These are phyloP conservation scores for Fragaria nilgerrensis DNA, from an alignment of 306 rosid species.

Conservation along the genomic window DNA sequence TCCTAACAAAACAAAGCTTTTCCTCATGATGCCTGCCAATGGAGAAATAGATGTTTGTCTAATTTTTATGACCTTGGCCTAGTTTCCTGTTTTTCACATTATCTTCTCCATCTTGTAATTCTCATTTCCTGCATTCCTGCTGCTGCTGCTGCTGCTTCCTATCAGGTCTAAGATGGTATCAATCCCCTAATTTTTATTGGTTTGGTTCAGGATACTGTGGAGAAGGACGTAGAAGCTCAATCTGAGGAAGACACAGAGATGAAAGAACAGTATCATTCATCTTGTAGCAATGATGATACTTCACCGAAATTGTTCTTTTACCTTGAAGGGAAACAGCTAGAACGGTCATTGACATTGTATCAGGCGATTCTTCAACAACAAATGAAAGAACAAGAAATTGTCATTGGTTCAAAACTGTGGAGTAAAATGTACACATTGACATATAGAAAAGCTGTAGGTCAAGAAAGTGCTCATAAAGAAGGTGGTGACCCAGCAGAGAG, in stretches of 20 bases:
- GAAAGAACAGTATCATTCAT: constrained; percentile 38
- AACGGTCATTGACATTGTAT: constrained; percentile 59
- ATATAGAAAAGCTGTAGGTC: constrained; percentile 49
- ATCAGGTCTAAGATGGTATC: constrained; percentile 4
- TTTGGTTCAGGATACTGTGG: constrained; percentile 44
- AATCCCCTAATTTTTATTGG: constrained; percentile 10
- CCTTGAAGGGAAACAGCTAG: constrained; percentile 71
- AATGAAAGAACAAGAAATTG: constrained; percentile 59
- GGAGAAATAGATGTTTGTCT: background rate
- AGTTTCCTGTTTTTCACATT: too few relatives aligned
- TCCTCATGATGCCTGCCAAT: background rate
- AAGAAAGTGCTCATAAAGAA: constrained; percentile 31
- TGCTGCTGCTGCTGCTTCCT: background rate
- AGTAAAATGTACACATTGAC: constrained; percentile 67
- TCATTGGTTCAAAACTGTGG: constrained; percentile 57
- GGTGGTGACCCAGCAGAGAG: constrained; percentile 34
- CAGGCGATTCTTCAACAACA: constrained; percentile 76
- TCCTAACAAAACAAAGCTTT: background rate
- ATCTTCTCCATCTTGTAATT: background rate
- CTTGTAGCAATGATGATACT: constrained; percentile 47
- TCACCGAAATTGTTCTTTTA: constrained; percentile 57
- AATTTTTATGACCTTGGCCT: background rate
- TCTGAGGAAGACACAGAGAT: constrained; percentile 41
- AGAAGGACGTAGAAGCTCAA: constrained; percentile 41
- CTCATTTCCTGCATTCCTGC: background rate